phyloP scores from a whole-genome alignment of 2,329 filamentous ascomycete species.

The Colletotrichum lentis region DNA sequence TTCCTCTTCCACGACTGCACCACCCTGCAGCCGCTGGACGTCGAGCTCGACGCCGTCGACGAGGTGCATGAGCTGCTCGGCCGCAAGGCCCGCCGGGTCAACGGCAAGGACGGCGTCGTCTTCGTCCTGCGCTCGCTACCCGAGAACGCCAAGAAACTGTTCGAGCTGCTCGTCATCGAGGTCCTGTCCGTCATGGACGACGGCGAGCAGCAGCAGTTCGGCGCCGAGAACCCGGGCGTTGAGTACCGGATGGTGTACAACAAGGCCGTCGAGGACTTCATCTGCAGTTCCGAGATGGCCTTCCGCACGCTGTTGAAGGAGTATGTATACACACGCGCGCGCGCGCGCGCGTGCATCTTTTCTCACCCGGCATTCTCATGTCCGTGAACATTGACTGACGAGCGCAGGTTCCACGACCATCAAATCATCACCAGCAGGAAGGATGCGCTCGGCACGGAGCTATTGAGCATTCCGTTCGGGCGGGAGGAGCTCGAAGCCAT shows the following conservation, averaged over 20 bases:
- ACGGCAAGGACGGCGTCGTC: slow-evolving; percentile 88
- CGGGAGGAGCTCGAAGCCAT: slow-evolving; percentile 90
- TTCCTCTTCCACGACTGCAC: slow-evolving; percentile 95
- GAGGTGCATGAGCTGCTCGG: slow-evolving; percentile 89
- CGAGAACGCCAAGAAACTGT: slow-evolving; percentile 89
- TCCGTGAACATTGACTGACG: background rate
- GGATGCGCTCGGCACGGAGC: slow-evolving; percentile 84
- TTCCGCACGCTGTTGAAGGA: slow-evolving; percentile 95
- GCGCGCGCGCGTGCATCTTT: too few species aligned
- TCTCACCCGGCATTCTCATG: too few species aligned
- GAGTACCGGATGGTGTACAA: slow-evolving; percentile 94
- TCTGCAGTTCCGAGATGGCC: slow-evolving; percentile 94
- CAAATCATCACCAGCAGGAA: slow-evolving; percentile 94
- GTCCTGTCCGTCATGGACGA: slow-evolving; percentile 76
- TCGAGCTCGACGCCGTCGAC: slow-evolving; percentile 84
- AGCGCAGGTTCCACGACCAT: slow-evolving; percentile 84
- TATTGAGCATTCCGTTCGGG: slow-evolving; percentile 84
- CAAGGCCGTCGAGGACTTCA: slow-evolving; percentile 95
- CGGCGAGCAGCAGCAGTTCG: slow-evolving; percentile 53
- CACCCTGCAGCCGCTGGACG: slow-evolving; percentile 78
- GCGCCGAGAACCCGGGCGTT: slow-evolving; percentile 70
- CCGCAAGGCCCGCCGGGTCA: slow-evolving; percentile 78
- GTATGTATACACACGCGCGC: slow-evolving; percentile 54
- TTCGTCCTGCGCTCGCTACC: slow-evolving; percentile 91
- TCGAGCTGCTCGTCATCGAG: slow-evolving; percentile 84